Percentiles rank a stretch among this genome's conserved stretches.
These are phyloP conservation scores for Limnanthes douglasii DNA, from an alignment of 345 rosid genomes.

Conservation along the genomic window DNA sequence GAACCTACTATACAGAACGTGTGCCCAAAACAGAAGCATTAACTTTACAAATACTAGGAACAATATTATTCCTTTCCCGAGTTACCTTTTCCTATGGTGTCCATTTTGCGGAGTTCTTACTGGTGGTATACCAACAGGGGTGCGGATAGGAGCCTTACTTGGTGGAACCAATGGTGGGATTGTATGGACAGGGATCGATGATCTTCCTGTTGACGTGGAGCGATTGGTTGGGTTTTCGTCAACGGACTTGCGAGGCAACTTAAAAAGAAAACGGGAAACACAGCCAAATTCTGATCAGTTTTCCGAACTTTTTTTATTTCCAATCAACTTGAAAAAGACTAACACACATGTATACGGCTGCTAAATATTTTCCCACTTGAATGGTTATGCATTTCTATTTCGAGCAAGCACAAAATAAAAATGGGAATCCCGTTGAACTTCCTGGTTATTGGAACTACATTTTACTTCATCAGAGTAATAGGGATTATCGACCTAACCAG, in stretches of 20 bases:
- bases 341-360: too few species aligned
- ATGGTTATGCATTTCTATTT: too few species aligned
- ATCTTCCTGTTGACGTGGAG: slow-evolving; percentile 48
- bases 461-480: too few species aligned
- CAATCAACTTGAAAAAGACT: too few species aligned
- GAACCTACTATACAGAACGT: too few species aligned
- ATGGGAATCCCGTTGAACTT: slow-evolving; percentile 4
- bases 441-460: slow-evolving; percentile 7
- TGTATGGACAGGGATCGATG: slow-evolving; percentile 31
- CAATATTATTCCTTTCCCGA: not conserved
- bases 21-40: not conserved
- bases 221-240: slow-evolving; percentile 23
- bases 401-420: too few species aligned
- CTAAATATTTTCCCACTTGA: too few species aligned
- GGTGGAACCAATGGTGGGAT: slow-evolving; percentile 43
- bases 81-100: slow-evolving; percentile 46
- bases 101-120: slow-evolving; percentile 46
- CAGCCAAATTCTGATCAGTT: too few species aligned
- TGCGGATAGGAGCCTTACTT: slow-evolving; percentile 39
- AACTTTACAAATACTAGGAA: not conserved
- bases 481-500: too few species aligned
- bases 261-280: too few species aligned
- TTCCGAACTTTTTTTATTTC: too few species aligned
- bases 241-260: slow-evolving; percentile 45
- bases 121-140: slow-evolving; percentile 46